Base-by-base conservation (phyloP, 2,329 filamentous ascomycete genomes). In the Plectosphaerella cucumerina region DNA sequence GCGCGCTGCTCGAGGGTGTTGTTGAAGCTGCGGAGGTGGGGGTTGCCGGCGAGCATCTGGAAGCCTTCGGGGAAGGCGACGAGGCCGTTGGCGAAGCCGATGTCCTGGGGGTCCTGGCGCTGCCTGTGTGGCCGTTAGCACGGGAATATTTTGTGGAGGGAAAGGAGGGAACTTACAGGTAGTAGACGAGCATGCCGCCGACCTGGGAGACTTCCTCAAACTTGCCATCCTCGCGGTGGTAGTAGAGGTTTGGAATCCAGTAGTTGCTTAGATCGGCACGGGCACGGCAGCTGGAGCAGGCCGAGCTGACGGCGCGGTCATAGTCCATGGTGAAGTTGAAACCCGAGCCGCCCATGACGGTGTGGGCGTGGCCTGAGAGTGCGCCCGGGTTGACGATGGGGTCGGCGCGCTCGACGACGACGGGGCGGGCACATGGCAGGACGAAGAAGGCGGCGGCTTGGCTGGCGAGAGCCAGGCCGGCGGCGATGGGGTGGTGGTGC, bases 211-310 rank as follows among this genome's bases (percentile, higher is more conserved):
- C 67, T 11, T 64, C 59, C 56, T 69, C 66, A 34, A 86, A 83
- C 50, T 70, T 78, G 12, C 83, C 82, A 59, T 84, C 78, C 42
- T 74, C 61, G 43, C 76, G 73, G 52, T 77, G 66, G 51, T 71
- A 72, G 56, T 67, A 70, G 1, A 88, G 68, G 54, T 74, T 73
- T 0, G 85, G 85, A 15, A 80, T 81, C 85, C 86, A 89, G 68
- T 89, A 89, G 60, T 82, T 86, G 50, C 79, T 85, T 51, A 80
- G 69, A 63, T 88, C 85, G 55, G 80, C 70, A 23, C 74, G 72
- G 50, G 85, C 82, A 33, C 75, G 73, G 65, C 85, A 88, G 4
- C 85, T 84, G 2, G 85, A 85, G 65, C 86, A 89, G 11, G 75
- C 75, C 2, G 81, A 78, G 21, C 64, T 63, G 50, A 72, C 69